phyloP scores from a whole-genome alignment of 108 stramenopile species.

The Aurantiochytrium sp. region DNA sequence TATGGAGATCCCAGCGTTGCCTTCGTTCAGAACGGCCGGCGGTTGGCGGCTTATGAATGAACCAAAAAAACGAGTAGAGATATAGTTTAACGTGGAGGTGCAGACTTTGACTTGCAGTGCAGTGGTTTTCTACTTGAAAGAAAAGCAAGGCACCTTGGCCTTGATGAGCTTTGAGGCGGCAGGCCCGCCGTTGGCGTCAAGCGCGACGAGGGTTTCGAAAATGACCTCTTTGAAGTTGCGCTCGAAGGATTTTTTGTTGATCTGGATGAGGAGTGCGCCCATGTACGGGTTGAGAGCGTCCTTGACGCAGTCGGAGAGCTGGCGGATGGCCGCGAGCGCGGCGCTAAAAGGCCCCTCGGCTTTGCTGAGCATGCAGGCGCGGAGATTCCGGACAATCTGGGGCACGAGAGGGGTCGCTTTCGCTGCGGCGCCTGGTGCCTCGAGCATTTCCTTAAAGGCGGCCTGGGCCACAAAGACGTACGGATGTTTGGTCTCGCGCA shows the following conservation, averaged over 20 bases:
- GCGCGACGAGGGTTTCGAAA: conserved; percentile 1
- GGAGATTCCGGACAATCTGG: conserved; percentile 5
- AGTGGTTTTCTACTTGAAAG: not conserved
- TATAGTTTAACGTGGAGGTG: too few relatives aligned
- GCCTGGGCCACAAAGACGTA: conserved; percentile 10
- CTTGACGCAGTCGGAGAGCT: not conserved
- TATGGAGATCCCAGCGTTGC: too few relatives aligned
- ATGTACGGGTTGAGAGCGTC: not conserved
- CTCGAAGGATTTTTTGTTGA: conserved; percentile 28
- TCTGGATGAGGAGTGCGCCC: conserved; percentile 13
- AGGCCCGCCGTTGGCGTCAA: not conserved
- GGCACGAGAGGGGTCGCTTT: not conserved
- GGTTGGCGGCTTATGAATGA: too few relatives aligned
- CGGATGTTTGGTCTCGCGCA: conserved; percentile 15
- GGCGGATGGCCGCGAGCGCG: not conserved
- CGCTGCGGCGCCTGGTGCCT: not conserved
- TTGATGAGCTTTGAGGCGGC: not conserved
- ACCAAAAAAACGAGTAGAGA: too few relatives aligned
- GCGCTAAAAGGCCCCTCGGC: not conserved
- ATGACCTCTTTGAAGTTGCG: not conserved
- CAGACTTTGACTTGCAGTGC: too few relatives aligned
- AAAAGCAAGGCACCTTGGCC: conserved; percentile 16
- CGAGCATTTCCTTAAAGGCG: conserved; percentile 16
- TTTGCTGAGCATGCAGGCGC: conserved; percentile 20
- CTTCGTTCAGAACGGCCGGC: too few relatives aligned